Evolutionary conservation across 2,329 filamentous ascomycete genomes (phyloP), one percentile per base, ranked within the genome.

Genomic region (Aureobasidium sp.): DNA sequence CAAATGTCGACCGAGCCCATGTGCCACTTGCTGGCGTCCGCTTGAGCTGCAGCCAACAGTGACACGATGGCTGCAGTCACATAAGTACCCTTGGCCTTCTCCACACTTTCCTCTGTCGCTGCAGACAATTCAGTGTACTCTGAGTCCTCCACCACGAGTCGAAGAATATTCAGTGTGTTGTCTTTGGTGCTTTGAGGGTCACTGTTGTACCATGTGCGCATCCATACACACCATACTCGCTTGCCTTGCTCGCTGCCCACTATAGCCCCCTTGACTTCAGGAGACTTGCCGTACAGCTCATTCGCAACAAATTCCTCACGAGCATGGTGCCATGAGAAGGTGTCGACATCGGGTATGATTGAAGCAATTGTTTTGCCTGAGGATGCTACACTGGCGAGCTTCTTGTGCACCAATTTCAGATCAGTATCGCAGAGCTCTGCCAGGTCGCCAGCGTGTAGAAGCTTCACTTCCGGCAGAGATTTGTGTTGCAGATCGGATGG

Each of bases 281-380:
- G 87, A 6, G 71, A 71, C 20, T 77, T 76, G 2, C 81, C 78
- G 66, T 87, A 83, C 6, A 92, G 78, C 65, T 84, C 81, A 61
- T 81, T 79, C 5, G 82, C 83, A 70, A 93, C 87, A 72, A 89
- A 94, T 55, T 91, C 86, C 74, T 96, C 91, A 53, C 93, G 85
- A 63, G 86, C 84, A 72, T 90, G 84, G 73, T 93, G 87, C 90
- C 90, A 95, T 64, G 81, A 76, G 67, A 91, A 81, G 7, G 85
- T 84, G 62, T 87, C 82, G 64, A 83, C 74, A 68, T 90, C 84
- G 0, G 90, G 89, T 52, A 85, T 67, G 65, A 92, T 77, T 44
- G 90, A 88, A 44, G 94, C 82, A 25, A 78, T 75, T 15, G 78
- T 82, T 66, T 80, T 78, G 63, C 75, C 70, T 66, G 69, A 69